Conservation (phyloP, 805 yeast species). For the Nakazawaea ishiwadae region DNA sequence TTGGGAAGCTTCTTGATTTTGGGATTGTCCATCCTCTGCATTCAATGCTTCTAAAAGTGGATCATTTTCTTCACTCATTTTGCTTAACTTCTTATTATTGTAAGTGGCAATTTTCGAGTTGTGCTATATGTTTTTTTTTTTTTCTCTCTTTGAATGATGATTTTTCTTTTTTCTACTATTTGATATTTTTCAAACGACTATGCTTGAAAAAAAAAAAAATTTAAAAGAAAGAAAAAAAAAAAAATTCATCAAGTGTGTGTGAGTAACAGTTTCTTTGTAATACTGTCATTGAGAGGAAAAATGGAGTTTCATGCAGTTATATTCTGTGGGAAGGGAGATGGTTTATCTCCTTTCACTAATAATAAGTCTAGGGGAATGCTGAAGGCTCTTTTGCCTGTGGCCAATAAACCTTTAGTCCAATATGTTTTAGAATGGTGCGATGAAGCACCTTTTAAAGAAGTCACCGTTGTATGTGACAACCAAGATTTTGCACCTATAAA, state of each 20-base stretch:
- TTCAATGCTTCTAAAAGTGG: constrained; percentile 71
- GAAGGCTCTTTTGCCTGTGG: constrained; percentile 86
- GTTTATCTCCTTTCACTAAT: constrained; percentile 67
- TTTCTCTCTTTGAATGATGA: no score
- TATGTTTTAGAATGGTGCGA: constrained; percentile 93
- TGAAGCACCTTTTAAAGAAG: constrained; percentile 68
- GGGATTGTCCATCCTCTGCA: constrained; percentile 25
- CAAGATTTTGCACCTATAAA: constrained; percentile 43
- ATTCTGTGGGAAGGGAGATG: constrained; percentile 80
- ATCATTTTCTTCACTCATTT: constrained; percentile 62
- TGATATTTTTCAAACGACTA: not conserved
- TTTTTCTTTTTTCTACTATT: not conserved
- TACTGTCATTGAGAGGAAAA: not conserved
- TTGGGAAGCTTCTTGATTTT: constrained; percentile 19
- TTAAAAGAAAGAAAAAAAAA: not conserved
- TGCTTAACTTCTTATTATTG: constrained; percentile 4
- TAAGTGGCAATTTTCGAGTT: constrained; percentile 6
- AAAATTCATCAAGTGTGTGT: not conserved
- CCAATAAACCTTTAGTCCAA: constrained; percentile 82
- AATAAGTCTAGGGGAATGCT: constrained; percentile 60
- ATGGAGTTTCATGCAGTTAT: constrained; percentile 95
- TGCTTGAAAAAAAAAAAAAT: not conserved
- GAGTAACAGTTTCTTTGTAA: not conserved
- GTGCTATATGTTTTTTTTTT: not conserved
- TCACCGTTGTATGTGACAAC: constrained; percentile 56